Conservation (phyloP, 345 rosid species). For the Lepidium sativum region DNA sequence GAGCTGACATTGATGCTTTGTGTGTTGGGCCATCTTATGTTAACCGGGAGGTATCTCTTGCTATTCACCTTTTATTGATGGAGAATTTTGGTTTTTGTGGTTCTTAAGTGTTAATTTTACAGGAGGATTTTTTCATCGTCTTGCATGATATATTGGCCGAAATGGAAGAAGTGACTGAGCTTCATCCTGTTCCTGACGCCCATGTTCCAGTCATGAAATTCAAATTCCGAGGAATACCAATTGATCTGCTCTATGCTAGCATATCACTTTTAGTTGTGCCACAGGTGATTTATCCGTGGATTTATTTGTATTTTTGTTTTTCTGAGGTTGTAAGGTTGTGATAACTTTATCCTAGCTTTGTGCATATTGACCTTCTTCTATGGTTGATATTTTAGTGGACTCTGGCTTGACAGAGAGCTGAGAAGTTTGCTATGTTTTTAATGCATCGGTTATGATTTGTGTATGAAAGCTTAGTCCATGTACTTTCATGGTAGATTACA, state of each 20-base stretch:
- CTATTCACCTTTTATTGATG: slow-evolving; percentile 1
- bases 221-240: slow-evolving; percentile 78
- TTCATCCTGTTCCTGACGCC: slow-evolving; percentile 94
- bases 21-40: slow-evolving; percentile 97
- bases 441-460: background rate
- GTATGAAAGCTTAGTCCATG: background rate
- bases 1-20: slow-evolving; percentile 81
- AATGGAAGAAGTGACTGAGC: slow-evolving; percentile 80
- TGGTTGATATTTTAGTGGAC: background rate
- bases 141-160: slow-evolving; percentile 61
- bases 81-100: background rate
- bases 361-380: background rate
- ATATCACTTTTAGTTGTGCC: slow-evolving; percentile 74
- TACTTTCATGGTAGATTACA: background rate
- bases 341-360: background rate
- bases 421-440: background rate
- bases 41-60: slow-evolving; percentile 57
- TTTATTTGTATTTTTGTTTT: background rate
- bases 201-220: slow-evolving; percentile 97
- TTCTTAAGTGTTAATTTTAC: slow-evolving; percentile 14
- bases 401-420: background rate
- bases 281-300: slow-evolving; percentile 43
- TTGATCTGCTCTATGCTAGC: slow-evolving; percentile 95
- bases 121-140: slow-evolving; percentile 80
- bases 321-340: background rate